A percentile compares a stretch with the other conserved stretches of the same genome.
Conservation (phyloP, 352 stramenopile species). For the Pythium folliculosum region DNA sequence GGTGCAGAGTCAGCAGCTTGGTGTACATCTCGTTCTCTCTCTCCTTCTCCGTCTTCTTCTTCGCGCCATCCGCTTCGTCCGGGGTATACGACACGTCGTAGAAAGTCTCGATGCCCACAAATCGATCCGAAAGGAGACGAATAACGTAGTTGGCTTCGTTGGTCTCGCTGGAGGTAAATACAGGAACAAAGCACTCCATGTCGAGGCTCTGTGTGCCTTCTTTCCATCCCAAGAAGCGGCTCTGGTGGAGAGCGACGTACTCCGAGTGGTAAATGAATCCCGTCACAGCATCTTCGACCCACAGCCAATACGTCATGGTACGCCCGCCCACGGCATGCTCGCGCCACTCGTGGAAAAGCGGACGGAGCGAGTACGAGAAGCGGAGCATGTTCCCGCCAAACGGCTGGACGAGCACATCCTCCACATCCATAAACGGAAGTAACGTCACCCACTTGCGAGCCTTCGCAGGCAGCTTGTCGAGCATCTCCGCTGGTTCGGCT, state of each 20-base stretch:
- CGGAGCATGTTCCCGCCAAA: slow-evolving; percentile 95
- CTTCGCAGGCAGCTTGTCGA: slow-evolving; percentile 44
- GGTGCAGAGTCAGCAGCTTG: slow-evolving; percentile 93
- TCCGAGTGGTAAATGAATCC: slow-evolving; percentile 95
- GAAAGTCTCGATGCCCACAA: slow-evolving; percentile 94
- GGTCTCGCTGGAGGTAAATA: slow-evolving; percentile 92
- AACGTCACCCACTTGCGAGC: slow-evolving; percentile 68
- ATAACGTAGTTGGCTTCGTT: slow-evolving; percentile 93
- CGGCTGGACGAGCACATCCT: slow-evolving; percentile 88
- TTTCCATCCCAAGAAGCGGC: slow-evolving; percentile 66
- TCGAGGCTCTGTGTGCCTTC: slow-evolving; percentile 67
- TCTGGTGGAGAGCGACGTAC: slow-evolving; percentile 86
- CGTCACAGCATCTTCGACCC: slow-evolving; percentile 95
- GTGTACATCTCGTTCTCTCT: slow-evolving; percentile 75
- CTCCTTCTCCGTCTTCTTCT: slow-evolving; percentile 45
- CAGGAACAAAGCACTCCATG: slow-evolving; percentile 96
- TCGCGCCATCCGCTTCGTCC: slow-evolving; percentile 31
- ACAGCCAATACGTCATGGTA: slow-evolving; percentile 93
- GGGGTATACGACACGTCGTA: slow-evolving; percentile 72
- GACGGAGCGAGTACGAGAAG: slow-evolving; percentile 80
- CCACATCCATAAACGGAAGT: slow-evolving; percentile 70
- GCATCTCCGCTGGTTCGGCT: slow-evolving; percentile 33
- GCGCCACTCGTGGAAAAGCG: slow-evolving; percentile 75
- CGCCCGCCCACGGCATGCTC: slow-evolving; percentile 59
- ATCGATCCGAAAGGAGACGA: slow-evolving; percentile 94